Base-by-base conservation (phyloP, 2,329 filamentous ascomycete genomes). In the Cytospora chrysosperma region DNA sequence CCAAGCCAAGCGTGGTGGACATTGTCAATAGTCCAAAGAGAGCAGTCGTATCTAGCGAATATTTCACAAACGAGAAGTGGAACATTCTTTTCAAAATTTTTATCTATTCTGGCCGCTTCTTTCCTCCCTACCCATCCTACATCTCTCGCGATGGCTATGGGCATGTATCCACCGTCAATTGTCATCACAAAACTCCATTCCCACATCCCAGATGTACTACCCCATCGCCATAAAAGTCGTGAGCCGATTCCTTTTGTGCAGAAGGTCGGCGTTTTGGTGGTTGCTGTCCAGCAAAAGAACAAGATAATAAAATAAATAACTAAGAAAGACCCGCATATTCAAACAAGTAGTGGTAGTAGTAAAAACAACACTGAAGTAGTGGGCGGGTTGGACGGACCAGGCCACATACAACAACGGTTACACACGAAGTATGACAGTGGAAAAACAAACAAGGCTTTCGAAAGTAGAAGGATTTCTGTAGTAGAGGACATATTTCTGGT, bases 181-280 rank as follows among this genome's bases (percentile, higher is more conserved):
- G 24, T n/a, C 26, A 52, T 19, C 28, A 24, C 37, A n/a, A n/a
- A n/a, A n/a, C n/a, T n/a, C n/a, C n/a, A 49, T 32, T 56, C 47
- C 30, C 4, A 8, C 43, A n/a, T 34, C 10, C 56, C 30, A 32
- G 60, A 32, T 60, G 34, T 56, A 27, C 56, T 60, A n/a, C 56
- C 37, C 63, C 56, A 37, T 34, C 19, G 50, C 63, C 63, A 50
- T 63, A 37, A 54, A 63, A 57, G 57, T 65, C 61, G 54, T 63
- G 30, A 63, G 49, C 61, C 64, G 49, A 58, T 62, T 47, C 58
- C 51, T 32, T 21, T 27, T n/a, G n/a, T n/a, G n/a, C n/a, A 34
- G 49, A 37, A 49, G 50, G 10, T 60, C 10, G 1, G 28, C 15
- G 21, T 32, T 27, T 21, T 57, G 27, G 50, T 17, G 40, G 40